Conservation (phyloP, 1,284 basidiomycete species). For the Grifola frondosa region DNA sequence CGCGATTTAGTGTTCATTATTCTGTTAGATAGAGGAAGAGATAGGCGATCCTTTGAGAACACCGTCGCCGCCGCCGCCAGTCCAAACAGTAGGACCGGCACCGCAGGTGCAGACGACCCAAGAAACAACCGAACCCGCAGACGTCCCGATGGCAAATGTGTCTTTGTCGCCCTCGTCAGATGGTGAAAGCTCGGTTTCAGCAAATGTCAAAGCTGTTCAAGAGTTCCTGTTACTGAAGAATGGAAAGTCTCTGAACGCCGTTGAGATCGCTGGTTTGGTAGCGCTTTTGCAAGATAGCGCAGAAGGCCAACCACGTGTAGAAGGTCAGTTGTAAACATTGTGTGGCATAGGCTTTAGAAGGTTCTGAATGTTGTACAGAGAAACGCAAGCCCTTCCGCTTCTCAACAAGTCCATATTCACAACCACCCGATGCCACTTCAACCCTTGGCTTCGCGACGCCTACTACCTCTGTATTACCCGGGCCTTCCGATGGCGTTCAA, state of each 20-base stretch:
- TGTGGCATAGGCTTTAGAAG: too few species aligned
- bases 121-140: too few species aligned
- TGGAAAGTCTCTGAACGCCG: constrained; percentile 32
- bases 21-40: too few species aligned
- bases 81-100: too few species aligned
- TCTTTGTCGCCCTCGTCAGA: background rate
- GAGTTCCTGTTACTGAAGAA: constrained; percentile 25
- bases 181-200: constrained; percentile 2
- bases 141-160: too few species aligned
- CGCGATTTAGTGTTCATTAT: too few species aligned
- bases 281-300: constrained; percentile 46
- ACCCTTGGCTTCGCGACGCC: constrained; percentile 29
- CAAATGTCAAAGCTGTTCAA: constrained; percentile 20
- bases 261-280: constrained; percentile 56
- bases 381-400: constrained; percentile 58
- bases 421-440: constrained; percentile 45
- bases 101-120: too few species aligned
- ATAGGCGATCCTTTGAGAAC: too few species aligned
- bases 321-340: constrained; percentile 8
- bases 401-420: constrained; percentile 44
- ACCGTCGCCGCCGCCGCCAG: background rate
- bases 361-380: too few species aligned
- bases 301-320: constrained; percentile 39
- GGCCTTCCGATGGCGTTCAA: constrained; percentile 9
- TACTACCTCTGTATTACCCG: constrained; percentile 16